Conservation (phyloP, 768 basidiomycete genomes). For the Lentinula sp. region DNA sequence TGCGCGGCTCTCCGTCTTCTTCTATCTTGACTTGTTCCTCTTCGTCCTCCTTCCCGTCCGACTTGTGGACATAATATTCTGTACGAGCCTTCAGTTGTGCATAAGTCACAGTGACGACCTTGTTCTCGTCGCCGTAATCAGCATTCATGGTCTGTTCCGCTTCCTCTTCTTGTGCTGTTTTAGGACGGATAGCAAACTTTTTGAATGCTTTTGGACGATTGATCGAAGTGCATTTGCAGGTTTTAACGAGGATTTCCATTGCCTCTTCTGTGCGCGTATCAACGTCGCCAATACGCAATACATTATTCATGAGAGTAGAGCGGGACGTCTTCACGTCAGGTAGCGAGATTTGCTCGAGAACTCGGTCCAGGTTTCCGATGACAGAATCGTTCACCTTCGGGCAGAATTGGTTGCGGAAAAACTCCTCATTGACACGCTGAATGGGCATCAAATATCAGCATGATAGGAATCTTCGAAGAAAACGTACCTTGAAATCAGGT, state of each 20-base stretch:
- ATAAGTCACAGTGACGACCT: conserved; percentile 27
- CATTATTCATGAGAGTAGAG: conserved; percentile 57
- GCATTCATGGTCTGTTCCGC: conserved; percentile 28
- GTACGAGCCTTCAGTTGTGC: conserved; percentile 30
- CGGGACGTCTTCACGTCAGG: conserved; percentile 67
- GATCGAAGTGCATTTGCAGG: conserved; percentile 74
- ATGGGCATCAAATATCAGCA: background rate
- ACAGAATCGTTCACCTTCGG: conserved; percentile 39
- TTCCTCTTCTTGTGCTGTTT: conserved; percentile 24
- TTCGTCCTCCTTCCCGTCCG: conserved; percentile 22
- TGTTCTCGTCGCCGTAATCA: conserved; percentile 18
- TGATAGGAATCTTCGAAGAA: background rate
- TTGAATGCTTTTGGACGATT: conserved; percentile 73
- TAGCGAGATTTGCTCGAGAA: conserved; percentile 50
- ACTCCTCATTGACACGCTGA: conserved; percentile 73
- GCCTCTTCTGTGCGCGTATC: conserved; percentile 63
- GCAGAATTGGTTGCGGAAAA: conserved; percentile 45
- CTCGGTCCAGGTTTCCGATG: conserved; percentile 59
- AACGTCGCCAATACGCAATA: conserved; percentile 74
- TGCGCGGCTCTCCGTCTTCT: conserved; percentile 24
- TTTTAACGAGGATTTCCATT: conserved; percentile 66
- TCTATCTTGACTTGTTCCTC: conserved; percentile 24
- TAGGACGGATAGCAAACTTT: conserved; percentile 49
- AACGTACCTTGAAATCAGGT: conserved; percentile 60
- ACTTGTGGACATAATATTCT: conserved; percentile 23